Evolutionary conservation across 495 filamentous ascomycete species (phyloP).

Genomic region (Chaetomium tenue): DNA sequence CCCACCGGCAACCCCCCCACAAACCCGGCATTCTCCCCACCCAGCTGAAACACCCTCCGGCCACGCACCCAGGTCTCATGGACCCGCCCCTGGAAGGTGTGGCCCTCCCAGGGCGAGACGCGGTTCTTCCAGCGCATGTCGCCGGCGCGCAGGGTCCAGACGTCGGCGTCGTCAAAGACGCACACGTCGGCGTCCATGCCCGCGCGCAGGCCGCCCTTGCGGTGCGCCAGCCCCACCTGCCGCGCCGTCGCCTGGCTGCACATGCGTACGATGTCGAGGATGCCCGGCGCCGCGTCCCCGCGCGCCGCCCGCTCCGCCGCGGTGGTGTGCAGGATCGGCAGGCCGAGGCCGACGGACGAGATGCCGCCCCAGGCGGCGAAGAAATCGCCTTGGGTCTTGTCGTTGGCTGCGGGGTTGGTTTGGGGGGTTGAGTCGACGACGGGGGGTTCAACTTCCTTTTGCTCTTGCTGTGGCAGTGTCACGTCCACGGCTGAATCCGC

Average conservation of each 20-base stretch:
- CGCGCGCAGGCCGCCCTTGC: slow-evolving; percentile 77
- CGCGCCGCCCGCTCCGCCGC: slow-evolving; percentile 55
- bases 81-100: slow-evolving; percentile 74
- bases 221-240: slow-evolving; percentile 82
- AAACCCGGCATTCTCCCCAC: slow-evolving; percentile 43
- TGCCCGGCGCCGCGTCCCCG: slow-evolving; percentile 42
- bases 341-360: slow-evolving; percentile 85
- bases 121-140: slow-evolving; percentile 95
- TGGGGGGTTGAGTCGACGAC: background rate
- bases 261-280: slow-evolving; percentile 78
- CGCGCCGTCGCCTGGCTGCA: slow-evolving; percentile 84
- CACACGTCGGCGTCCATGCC: slow-evolving; percentile 92
- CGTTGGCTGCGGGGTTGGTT: background rate
- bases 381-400: slow-evolving; percentile 67
- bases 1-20: slow-evolving; percentile 41
- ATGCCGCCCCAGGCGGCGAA: slow-evolving; percentile 96
- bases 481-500: too few species aligned
- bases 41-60: slow-evolving; percentile 63
- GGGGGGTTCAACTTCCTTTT: too few species aligned
- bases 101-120: slow-evolving; percentile 88
- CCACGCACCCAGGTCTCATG: slow-evolving; percentile 89
- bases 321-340: slow-evolving; percentile 88
- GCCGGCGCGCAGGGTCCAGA: slow-evolving; percentile 63
- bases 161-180: slow-evolving; percentile 82
- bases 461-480: too few species aligned